These are phyloP conservation scores for Ustilago nuda DNA, from an alignment of 1,284 basidiomycete genomes.

Conservation along the genomic window DNA sequence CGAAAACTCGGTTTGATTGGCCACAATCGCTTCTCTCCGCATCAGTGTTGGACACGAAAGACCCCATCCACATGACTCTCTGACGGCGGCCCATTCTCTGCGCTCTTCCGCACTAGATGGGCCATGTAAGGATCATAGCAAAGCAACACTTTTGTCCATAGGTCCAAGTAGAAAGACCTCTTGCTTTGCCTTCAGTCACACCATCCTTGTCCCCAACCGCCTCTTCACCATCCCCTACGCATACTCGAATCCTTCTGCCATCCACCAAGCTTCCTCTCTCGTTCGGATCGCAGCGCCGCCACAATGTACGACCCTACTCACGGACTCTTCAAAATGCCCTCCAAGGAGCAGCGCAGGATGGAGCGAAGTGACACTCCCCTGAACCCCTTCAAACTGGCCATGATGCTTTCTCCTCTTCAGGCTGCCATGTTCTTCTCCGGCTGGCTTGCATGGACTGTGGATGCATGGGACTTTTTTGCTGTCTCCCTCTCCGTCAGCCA, in stretches of 20 bases:
- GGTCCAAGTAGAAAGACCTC: not conserved
- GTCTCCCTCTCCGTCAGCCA: slow-evolving; percentile 59
- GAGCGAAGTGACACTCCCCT: not conserved
- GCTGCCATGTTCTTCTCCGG: slow-evolving; percentile 60
- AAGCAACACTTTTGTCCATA: not conserved
- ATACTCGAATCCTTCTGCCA: not conserved
- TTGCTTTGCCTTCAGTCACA: not conserved
- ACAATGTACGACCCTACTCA: slow-evolving; percentile 61
- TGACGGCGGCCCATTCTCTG: not conserved
- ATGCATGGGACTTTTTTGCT: slow-evolving; percentile 67
- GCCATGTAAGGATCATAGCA: not conserved
- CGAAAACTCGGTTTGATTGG: not conserved
- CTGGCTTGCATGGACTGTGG: slow-evolving; percentile 64
- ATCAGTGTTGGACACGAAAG: not conserved
- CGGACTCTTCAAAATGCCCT: slow-evolving; percentile 64
- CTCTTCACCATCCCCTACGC: not conserved
- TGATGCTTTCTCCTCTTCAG: slow-evolving; percentile 60
- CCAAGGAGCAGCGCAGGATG: slow-evolving; percentile 58
- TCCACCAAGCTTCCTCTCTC: not conserved
- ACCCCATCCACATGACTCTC: not conserved
- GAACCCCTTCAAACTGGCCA: slow-evolving; percentile 34
- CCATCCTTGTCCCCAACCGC: not conserved
- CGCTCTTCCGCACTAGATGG: not conserved
- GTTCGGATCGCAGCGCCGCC: not conserved
- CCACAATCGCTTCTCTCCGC: not conserved